Percentiles rank a stretch among this genome's conserved stretches.
Evolutionary conservation across 306 rosid genomes (phyloP).

Genomic region (Datisca glomerata): DNA sequence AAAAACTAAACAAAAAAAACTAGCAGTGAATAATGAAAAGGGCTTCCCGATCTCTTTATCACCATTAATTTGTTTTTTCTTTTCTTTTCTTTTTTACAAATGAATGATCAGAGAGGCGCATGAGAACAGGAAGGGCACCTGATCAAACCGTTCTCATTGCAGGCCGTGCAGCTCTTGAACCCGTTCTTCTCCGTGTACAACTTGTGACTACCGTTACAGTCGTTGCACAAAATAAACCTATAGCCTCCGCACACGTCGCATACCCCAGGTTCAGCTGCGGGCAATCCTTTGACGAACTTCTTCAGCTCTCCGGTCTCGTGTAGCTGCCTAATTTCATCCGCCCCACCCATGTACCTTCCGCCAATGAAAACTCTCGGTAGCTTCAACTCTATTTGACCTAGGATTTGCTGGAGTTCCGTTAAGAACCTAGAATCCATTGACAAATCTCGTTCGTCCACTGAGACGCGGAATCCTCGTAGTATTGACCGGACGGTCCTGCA

Average conservation of each 20-base stretch:
- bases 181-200: constrained; percentile 45
- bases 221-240: constrained; percentile 59
- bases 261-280: constrained; percentile 32
- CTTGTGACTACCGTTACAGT: constrained; percentile 64
- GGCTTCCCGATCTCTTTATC: too few relatives aligned
- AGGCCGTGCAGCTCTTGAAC: constrained; percentile 45
- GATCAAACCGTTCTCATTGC: constrained; percentile 82
- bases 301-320: constrained; percentile 60
- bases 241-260: constrained; percentile 63
- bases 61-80: too few relatives aligned
- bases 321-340: constrained; percentile 48
- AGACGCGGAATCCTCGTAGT: constrained; percentile 44
- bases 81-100: too few relatives aligned
- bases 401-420: constrained; percentile 38
- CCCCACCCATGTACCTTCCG: constrained; percentile 55
- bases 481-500: constrained; percentile 58
- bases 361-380: constrained; percentile 64
- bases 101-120: neutral
- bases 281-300: constrained; percentile 41
- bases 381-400: constrained; percentile 28
- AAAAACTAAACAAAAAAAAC: too few relatives aligned
- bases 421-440: constrained; percentile 70
- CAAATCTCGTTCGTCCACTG: constrained; percentile 66
- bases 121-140: constrained; percentile 53
- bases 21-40: too few relatives aligned